Evolutionary conservation across 352 stramenopile genomes (phyloP).

Genomic region (Thraustochytrium sp.): DNA sequence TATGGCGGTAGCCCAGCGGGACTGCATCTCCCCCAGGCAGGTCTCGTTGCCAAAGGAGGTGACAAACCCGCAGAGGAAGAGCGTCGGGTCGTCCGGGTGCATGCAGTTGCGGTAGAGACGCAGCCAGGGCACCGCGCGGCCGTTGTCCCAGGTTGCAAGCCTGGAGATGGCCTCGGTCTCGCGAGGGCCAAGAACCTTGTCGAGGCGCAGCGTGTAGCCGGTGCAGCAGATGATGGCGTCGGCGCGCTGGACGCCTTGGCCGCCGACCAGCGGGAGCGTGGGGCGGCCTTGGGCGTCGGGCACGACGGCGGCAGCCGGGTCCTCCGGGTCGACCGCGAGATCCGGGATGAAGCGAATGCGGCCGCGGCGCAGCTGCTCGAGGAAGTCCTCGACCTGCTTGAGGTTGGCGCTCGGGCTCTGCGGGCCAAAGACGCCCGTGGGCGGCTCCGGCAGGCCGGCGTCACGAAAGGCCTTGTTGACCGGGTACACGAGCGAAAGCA

Average conservation of each 20-base stretch:
- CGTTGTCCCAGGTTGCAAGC: background rate
- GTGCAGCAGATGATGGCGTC: slow-evolving; percentile 6
- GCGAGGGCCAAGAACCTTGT: background rate
- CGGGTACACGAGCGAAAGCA: background rate
- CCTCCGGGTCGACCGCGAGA: background rate
- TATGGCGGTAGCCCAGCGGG: slow-evolving; percentile 4
- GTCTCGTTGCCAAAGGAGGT: slow-evolving; percentile 27
- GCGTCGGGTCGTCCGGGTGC: background rate
- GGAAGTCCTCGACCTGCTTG: background rate
- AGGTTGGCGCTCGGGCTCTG: background rate
- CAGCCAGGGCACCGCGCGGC: background rate
- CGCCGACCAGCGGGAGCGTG: background rate
- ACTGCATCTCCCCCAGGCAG: background rate
- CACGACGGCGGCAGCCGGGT: background rate
- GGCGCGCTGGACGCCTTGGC: background rate
- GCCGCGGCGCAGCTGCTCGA: background rate
- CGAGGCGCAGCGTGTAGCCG: background rate
- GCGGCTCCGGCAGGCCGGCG: background rate
- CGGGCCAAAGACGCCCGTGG: background rate
- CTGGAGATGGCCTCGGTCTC: background rate
- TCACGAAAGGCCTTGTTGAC: slow-evolving; percentile 1
- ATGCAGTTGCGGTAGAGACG: background rate
- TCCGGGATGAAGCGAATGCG: background rate
- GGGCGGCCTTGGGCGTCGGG: background rate
- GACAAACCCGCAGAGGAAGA: slow-evolving; percentile 9